Conservation (phyloP, 306 rosid species). For the Leucaena leucocephala region DNA sequence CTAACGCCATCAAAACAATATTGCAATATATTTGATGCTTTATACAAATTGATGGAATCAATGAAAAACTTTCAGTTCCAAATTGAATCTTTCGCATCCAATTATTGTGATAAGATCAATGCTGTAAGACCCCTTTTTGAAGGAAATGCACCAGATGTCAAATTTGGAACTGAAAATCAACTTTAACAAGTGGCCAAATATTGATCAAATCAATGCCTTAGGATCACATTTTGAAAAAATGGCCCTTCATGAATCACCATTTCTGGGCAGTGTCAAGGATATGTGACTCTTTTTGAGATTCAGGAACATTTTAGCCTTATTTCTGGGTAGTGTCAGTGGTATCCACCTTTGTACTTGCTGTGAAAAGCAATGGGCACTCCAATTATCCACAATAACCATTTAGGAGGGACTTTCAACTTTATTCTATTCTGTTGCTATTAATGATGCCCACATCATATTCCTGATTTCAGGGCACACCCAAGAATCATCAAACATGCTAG, state of each 20-base stretch:
- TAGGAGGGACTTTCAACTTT: not conserved
- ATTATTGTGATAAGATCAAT: not conserved
- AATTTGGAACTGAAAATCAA: slow-evolving; percentile 6
- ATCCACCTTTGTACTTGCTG: not conserved
- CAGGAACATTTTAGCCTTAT: not conserved
- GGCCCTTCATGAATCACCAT: not conserved
- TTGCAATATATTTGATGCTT: slow-evolving; percentile 4
- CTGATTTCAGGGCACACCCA: not conserved
- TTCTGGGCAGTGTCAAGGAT: not conserved
- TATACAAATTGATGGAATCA: not conserved
- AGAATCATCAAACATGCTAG: not conserved
- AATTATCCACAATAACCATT: not conserved
- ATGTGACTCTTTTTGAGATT: not conserved
- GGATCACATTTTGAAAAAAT: not conserved
- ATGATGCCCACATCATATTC: not conserved
- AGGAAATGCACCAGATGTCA: not conserved
- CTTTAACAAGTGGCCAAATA: not conserved
- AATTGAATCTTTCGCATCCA: not conserved
- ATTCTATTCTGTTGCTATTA: not conserved
- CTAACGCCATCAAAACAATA: not conserved
- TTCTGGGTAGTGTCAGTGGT: not conserved
- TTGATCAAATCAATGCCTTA: not conserved
- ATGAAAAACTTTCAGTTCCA: not conserved
- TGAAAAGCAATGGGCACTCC: not conserved
- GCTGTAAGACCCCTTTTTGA: not conserved